A percentile compares a stretch with the other conserved stretches of the same genome.
These are phyloP conservation scores for Calycina herbarum DNA, from an alignment of 2,329 filamentous ascomycete species.

Conservation along the genomic window DNA sequence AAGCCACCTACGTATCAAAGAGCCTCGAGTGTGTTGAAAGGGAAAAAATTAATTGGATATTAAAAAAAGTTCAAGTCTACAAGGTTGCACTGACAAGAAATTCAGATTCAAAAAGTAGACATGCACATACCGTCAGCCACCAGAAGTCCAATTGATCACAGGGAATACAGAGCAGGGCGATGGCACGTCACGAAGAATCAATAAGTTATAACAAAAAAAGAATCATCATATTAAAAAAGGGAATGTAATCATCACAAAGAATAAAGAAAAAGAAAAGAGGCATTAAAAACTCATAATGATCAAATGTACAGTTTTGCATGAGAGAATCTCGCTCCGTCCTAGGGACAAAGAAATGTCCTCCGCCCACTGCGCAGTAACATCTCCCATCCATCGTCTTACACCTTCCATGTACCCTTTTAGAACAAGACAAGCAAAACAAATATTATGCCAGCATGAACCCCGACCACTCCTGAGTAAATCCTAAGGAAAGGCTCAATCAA, in stretches of 20 bases:
- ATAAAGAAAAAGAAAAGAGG: not conserved
- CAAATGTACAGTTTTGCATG: constrained; percentile 33
- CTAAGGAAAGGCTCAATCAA: constrained; percentile 19
- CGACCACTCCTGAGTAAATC: constrained; percentile 4
- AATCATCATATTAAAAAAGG: not conserved
- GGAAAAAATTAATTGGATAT: no score
- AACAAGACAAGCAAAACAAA: constrained; percentile 8
- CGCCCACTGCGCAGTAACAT: constrained; percentile 5
- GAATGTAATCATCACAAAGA: not conserved
- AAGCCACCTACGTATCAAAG: no score
- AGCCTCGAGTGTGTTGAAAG: no score
- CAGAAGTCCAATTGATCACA: no score
- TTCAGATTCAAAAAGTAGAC: no score
- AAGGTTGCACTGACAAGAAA: no score
- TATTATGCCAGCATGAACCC: constrained; percentile 16
- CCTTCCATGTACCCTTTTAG: constrained; percentile 20
- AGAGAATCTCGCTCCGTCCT: constrained; percentile 28
- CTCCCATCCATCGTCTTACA: constrained; percentile 11
- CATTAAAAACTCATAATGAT: constrained; percentile 23
- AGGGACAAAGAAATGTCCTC: constrained; percentile 18
- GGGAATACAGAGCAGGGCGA: no score
- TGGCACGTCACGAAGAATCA: no score
- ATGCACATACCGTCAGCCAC: no score
- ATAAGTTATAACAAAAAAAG: no score
- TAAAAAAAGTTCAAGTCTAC: no score